Evolutionary conservation across 2,329 filamentous ascomycete genomes (phyloP).

Genomic region (Xylariales sp.): DNA sequence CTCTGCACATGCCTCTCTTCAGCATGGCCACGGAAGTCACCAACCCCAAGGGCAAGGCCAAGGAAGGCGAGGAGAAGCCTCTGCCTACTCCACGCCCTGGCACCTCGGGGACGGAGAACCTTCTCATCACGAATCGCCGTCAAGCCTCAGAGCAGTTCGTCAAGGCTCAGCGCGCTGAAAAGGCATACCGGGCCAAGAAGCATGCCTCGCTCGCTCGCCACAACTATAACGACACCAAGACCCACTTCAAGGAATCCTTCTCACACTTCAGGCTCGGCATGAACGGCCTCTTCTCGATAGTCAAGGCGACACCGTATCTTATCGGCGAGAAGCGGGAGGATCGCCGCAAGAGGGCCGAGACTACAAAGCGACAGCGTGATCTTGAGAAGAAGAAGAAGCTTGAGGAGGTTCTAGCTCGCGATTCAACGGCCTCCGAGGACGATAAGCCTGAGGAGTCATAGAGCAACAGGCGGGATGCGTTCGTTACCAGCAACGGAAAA

Average conservation of each 20-base stretch:
- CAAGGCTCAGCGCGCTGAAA: slow-evolving; percentile 35
- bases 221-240: slow-evolving; percentile 32
- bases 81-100: slow-evolving; percentile 27
- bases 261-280: slow-evolving; percentile 32
- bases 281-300: slow-evolving; percentile 26
- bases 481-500: background rate
- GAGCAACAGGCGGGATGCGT: background rate
- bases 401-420: slow-evolving; percentile 23
- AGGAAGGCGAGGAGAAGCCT: slow-evolving; percentile 10
- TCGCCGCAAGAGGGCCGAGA: slow-evolving; percentile 24
- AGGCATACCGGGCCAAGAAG: slow-evolving; percentile 36
- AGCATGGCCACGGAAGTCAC: background rate
- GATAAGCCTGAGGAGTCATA: slow-evolving; percentile 2
- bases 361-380: slow-evolving; percentile 24
- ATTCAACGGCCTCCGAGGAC: slow-evolving; percentile 1
- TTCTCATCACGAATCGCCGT: slow-evolving; percentile 33
- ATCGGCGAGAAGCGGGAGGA: slow-evolving; percentile 32
- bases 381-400: slow-evolving; percentile 31
- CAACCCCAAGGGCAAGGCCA: slow-evolving; percentile 10
- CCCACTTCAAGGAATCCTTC: slow-evolving; percentile 32
- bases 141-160: slow-evolving; percentile 32
- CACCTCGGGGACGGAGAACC: slow-evolving; percentile 38
- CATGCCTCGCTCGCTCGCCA: slow-evolving; percentile 33
- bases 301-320: slow-evolving; percentile 30
- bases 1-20: slow-evolving; percentile 13